These are phyloP conservation scores for Schwanniomyces sp. DNA, from an alignment of 805 yeast genomes.

Conservation along the genomic window DNA sequence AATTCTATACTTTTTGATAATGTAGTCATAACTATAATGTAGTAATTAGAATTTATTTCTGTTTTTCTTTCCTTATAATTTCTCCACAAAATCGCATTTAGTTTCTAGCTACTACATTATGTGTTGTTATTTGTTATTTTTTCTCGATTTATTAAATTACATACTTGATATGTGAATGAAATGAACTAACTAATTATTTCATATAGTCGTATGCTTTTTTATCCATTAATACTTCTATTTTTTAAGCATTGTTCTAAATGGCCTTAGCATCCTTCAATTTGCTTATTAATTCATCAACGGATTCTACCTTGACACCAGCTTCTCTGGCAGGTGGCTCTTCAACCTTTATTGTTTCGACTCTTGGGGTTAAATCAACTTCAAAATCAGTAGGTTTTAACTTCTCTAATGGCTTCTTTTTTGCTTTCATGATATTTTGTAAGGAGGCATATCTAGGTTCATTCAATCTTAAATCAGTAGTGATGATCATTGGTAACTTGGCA, in stretches of 20 bases:
- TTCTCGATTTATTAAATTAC: background rate
- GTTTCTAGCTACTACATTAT: background rate
- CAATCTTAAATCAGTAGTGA: slow-evolving; percentile 91
- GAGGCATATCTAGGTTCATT: slow-evolving; percentile 97
- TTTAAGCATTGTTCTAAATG: slow-evolving; percentile 35
- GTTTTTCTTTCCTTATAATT: background rate
- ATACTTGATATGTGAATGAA: background rate
- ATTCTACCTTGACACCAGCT: slow-evolving; percentile 77
- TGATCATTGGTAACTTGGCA: slow-evolving; percentile 77
- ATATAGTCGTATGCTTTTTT: background rate
- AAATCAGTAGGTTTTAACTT: slow-evolving; percentile 62
- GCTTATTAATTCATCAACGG: slow-evolving; percentile 78
- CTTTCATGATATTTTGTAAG: slow-evolving; percentile 96
- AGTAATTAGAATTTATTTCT: background rate
- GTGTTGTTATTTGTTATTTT: background rate
- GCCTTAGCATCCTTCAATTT: slow-evolving; percentile 79
- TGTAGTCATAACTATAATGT: slow-evolving; percentile 6
- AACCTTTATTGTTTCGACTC: slow-evolving; percentile 69
- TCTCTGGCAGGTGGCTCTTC: slow-evolving; percentile 83
- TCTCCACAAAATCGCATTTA: background rate
- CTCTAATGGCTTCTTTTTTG: slow-evolving; percentile 91
- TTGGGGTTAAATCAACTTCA: slow-evolving; percentile 61
- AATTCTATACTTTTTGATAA: slow-evolving; percentile 17
- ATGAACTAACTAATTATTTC: background rate
- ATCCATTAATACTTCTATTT: background rate